These are phyloP conservation scores for Ustilaginoidea virens DNA, from an alignment of 2,329 filamentous ascomycete species.

Conservation along the genomic window DNA sequence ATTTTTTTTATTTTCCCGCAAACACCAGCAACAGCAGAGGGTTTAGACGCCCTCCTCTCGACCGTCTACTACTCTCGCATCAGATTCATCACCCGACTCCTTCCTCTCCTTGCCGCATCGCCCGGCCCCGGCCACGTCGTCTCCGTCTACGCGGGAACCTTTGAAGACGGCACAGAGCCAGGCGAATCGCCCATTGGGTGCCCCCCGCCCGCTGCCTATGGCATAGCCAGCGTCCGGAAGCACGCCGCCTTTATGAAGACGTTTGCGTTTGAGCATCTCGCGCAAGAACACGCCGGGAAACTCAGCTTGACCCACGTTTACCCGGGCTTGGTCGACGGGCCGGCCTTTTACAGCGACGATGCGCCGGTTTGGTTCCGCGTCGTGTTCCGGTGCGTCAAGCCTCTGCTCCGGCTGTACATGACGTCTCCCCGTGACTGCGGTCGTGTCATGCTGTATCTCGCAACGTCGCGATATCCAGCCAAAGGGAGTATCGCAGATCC, in stretches of 20 bases:
- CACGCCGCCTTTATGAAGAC: constrained; percentile 5
- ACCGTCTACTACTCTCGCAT: constrained; percentile 4
- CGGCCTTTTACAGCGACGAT: constrained; percentile 1
- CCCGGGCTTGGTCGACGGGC: constrained; percentile 5
- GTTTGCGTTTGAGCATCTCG: constrained; percentile 5
- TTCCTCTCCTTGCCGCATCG: constrained; percentile 4
- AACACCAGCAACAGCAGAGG: constrained; percentile 3
- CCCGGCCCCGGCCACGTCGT: constrained; percentile 3
- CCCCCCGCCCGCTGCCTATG: constrained; percentile 3
- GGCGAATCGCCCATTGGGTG: constrained; percentile 4
- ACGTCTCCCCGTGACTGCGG: constrained; percentile 3
- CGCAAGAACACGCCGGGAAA: constrained; percentile 2
- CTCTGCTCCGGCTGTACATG: constrained; percentile 3
- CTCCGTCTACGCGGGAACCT: constrained; percentile 5
- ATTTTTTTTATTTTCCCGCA: no score
- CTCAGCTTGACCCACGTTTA: constrained; percentile 5
- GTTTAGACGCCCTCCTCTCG: constrained; percentile 4
- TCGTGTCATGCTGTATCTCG: constrained; percentile 3
- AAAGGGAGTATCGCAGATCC: not conserved
- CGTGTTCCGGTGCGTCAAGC: constrained; percentile 3
- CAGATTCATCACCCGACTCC: constrained; percentile 4
- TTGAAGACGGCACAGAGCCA: constrained; percentile 4
- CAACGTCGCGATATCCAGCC: constrained; percentile 4
- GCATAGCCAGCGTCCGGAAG: constrained; percentile 4
- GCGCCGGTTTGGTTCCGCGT: constrained; percentile 4